phyloP scores from a whole-genome alignment of 2,329 filamentous ascomycete genomes.

The Aspergillus caelatus region DNA sequence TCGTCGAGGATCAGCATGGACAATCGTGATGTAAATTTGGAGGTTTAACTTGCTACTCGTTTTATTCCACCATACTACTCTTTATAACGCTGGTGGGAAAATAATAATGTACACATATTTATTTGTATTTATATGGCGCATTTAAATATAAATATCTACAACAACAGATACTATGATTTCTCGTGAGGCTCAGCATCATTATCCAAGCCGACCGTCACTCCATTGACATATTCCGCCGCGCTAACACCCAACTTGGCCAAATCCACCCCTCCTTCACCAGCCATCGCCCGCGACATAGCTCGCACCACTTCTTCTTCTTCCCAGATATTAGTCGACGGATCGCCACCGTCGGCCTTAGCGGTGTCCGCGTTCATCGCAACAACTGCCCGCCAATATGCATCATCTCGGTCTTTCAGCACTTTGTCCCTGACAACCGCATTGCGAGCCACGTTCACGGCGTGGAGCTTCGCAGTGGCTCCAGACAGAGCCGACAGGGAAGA shows the following conservation, averaged over 20 bases:
- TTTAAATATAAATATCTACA: neutral
- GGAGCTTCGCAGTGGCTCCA: conserved; percentile 66
- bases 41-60: neutral
- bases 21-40: neutral
- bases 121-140: neutral
- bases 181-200: conserved; percentile 8
- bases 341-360: conserved; percentile 54
- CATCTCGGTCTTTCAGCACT: conserved; percentile 65
- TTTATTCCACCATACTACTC: too few species aligned
- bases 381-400: conserved; percentile 71
- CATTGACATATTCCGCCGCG: conserved; percentile 48
- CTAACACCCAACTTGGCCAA: conserved; percentile 45
- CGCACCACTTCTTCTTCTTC: conserved; percentile 69
- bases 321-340: conserved; percentile 64
- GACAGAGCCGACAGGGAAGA: conserved; percentile 59
- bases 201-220: conserved; percentile 45
- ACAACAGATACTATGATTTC: neutral
- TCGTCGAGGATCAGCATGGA: neutral
- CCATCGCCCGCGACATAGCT: conserved; percentile 75
- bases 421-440: conserved; percentile 79
- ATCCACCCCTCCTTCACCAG: conserved; percentile 60
- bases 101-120: too few species aligned
- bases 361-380: conserved; percentile 56
- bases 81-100: too few species aligned
- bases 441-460: conserved; percentile 72